Base-by-base conservation (phyloP, 2,329 filamentous ascomycete species). In the Zymoseptoria passerinii region DNA sequence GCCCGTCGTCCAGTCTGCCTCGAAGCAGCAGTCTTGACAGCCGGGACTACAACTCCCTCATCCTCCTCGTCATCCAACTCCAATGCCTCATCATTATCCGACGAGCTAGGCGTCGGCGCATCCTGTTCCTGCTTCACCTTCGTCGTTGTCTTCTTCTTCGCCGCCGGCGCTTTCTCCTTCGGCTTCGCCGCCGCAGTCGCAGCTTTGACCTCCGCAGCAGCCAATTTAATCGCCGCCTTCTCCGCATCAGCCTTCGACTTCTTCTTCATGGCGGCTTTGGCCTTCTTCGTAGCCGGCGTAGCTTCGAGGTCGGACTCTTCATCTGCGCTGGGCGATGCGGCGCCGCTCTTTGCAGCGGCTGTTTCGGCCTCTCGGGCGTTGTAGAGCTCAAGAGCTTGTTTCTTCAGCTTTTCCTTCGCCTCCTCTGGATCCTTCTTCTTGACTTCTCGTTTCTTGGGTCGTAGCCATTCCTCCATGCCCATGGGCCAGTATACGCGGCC, bases 391-490 rank as follows among this genome's bases (percentile, higher is more conserved):
- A 66, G 64, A 4, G 64, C 65, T 27, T 70, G 66, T 48, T 66
- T 65, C 61, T 70, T 72, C 64, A 59, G 73, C 71, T 61, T 74
- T 72, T 48, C 66, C 53, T 65, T 65, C 27, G 61, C 64, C 53
- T 69, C 67, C 52, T 61, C 70, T 1, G 73, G 71, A 19, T 81
- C 73, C 75, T 86, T 71, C 67, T 77, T 78, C 69, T 83, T 85
- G 20, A 83, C 72, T 62, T 86, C 81, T 58, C 84, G 81, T 76
- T 95, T 96, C 73, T 82, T 86, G 0, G 91, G 90, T 57, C 86
- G 81, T 20, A 96, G 76, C 90, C 91, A 96, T 61, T 95, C 88
- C 71, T 96, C 92, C 84, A 91, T 90, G 0, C 89, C 89, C 1
- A 84, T 80, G 0, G 91, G 92, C 92, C 92, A 96, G 71, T 95